Evolutionary conservation across 495 filamentous ascomycete genomes (phyloP).

Genomic region (Xylaria intraflava): DNA sequence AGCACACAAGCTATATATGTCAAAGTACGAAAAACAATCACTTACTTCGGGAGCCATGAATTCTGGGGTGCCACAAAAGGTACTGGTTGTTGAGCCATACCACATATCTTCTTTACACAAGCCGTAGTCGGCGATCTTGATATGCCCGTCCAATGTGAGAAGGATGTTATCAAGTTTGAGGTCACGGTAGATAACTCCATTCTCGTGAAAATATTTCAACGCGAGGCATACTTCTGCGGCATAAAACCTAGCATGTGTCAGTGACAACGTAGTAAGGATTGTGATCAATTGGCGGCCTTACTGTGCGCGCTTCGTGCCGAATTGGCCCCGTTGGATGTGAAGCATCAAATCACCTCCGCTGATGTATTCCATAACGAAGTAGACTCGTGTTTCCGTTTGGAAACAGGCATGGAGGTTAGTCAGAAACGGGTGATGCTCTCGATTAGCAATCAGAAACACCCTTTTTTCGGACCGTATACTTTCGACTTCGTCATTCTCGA

Average conservation of each 20-base stretch:
- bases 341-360: conserved; percentile 98
- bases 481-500: conserved; percentile 99
- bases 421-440: conserved; percentile 94
- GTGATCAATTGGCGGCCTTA: conserved; percentile 42
- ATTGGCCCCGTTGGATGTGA: conserved; percentile 95
- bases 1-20: neutral
- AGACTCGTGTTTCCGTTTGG: conserved; percentile 96
- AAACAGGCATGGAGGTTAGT: conserved; percentile 96
- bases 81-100: conserved; percentile 94
- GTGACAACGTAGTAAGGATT: conserved; percentile 2
- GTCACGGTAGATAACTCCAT: conserved; percentile 99
- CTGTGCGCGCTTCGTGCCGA: conserved; percentile 93
- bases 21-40: neutral
- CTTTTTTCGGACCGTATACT: conserved; percentile 96
- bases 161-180: conserved; percentile 99
- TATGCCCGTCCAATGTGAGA: conserved; percentile 90
- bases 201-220: conserved; percentile 98
- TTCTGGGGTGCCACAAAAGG: conserved; percentile 97
- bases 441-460: conserved; percentile 94
- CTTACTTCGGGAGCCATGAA: conserved; percentile 98
- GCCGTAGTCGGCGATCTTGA: conserved; percentile 98
- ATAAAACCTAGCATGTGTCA: conserved; percentile 66
- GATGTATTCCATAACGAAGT: conserved; percentile 99
- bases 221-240: conserved; percentile 95
- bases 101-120: conserved; percentile 99